Base-by-base conservation (phyloP, 2,329 filamentous ascomycete genomes). In the Colletotrichum tabaci region DNA sequence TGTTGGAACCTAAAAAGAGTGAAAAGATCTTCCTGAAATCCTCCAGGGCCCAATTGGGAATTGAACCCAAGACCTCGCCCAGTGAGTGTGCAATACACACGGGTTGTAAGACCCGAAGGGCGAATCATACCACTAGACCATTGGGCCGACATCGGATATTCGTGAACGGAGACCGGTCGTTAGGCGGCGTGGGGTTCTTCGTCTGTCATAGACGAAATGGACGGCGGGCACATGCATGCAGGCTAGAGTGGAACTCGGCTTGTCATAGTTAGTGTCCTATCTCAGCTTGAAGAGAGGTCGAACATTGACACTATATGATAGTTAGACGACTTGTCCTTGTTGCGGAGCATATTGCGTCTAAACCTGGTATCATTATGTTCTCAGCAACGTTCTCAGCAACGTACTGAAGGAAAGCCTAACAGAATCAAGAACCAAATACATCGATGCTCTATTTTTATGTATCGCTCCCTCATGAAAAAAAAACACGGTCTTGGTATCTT, bases 81-180 rank as follows among this genome's bases (percentile, higher is more conserved):
- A 68, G 49, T 49, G 60, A 52, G 40, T 64, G 60, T 64, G 58
- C 23, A 3, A 21, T 55, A 21, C 56, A 67, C 49, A 62, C 30
- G 30, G 30, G 8, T 9, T 35, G 30, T 35, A 62, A 18, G 56
- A 68, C 60, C 66, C 66, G 52, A 68, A 68, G 66, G 60, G 58
- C 66, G 66, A 68, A 68, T 68, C 58, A 64, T 68, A 64, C 60
- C 66, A 50, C 66, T 68, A 58, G 58, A 68, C 58, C 66, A 68
- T 68, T 68, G 66, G 44, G 66, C 66, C 66, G 50, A 26, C n/a
- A 46, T 50, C 16, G 58, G 58, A 26, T 63, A 50, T 49, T 4
- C 23, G 44, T 64, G 30, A 4, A 15, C 21, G 38, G 35, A 50
- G 61, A 63, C 65, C 57, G 56, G 47, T 62, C 57, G 49, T 56